These are phyloP conservation scores for Tylopilus sp. DNA, from an alignment of 768 basidiomycete genomes.

Conservation along the genomic window DNA sequence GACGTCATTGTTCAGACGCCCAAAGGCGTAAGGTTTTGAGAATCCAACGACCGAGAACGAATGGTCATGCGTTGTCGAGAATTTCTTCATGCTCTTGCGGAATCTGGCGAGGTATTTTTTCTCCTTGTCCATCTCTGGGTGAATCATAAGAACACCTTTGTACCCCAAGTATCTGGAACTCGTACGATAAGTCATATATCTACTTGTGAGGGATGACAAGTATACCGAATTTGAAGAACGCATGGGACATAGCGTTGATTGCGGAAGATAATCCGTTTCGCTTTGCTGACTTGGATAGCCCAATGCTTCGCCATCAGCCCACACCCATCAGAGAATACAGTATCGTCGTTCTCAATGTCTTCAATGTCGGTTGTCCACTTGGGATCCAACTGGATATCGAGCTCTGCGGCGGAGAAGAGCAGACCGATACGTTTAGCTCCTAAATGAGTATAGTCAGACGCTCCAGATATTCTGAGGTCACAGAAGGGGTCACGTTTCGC, in stretches of 20 bases:
- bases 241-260: constrained; percentile 54
- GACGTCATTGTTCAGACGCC: constrained; percentile 67
- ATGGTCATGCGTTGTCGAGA: constrained; percentile 49
- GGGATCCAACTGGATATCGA: constrained; percentile 55
- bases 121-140: constrained; percentile 52
- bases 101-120: constrained; percentile 51
- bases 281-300: constrained; percentile 49
- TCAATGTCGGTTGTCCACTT: constrained; percentile 49
- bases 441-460: constrained; percentile 23
- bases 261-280: constrained; percentile 54
- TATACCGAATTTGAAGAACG: constrained; percentile 62
- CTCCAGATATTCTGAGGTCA: neutral
- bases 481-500: constrained; percentile 48
- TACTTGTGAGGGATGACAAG: neutral
- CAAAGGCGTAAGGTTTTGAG: constrained; percentile 62
- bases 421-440: constrained; percentile 70
- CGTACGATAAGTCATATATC: neutral
- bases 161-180: constrained; percentile 58
- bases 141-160: constrained; percentile 68
- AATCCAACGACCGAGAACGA: constrained; percentile 68
- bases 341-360: constrained; percentile 55
- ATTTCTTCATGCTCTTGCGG: constrained; percentile 70
- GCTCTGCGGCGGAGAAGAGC: constrained; percentile 59
- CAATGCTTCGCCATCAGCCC: constrained; percentile 56
- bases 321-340: constrained; percentile 66